Percentiles rank a stretch among this genome's conserved stretches.
phyloP scores from a whole-genome alignment of 2,329 filamentous ascomycete genomes.

The Furcasterigmium furcatum region DNA sequence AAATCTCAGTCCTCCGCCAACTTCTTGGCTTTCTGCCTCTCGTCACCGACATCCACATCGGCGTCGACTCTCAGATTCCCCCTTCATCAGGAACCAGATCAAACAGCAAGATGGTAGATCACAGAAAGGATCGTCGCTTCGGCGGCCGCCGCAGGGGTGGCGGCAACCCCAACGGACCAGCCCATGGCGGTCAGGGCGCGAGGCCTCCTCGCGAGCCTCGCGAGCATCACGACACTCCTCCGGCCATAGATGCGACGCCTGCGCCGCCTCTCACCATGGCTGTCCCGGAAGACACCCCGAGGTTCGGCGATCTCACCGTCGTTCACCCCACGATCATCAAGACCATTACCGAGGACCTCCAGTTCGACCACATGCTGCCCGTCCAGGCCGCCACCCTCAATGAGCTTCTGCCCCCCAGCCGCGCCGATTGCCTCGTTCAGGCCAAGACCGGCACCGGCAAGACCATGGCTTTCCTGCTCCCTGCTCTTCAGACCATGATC shows the following conservation, averaged over 20 bases:
- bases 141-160: too few species aligned
- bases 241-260: not conserved
- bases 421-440: constrained; percentile 64
- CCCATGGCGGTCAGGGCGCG: too few species aligned
- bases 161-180: too few species aligned
- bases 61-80: too few species aligned
- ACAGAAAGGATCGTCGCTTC: too few species aligned
- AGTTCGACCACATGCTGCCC: constrained; percentile 51
- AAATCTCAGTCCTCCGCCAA: too few species aligned
- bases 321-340: constrained; percentile 44
- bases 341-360: constrained; percentile 44
- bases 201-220: too few species aligned
- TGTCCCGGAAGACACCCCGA: constrained; percentile 39
- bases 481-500: constrained; percentile 77
- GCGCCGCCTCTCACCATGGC: constrained; percentile 28
- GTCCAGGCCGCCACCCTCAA: constrained; percentile 51
- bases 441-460: constrained; percentile 88
- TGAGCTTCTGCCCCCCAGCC: constrained; percentile 40
- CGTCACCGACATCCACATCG: too few species aligned
- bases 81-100: too few species aligned
- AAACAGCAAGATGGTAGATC: too few species aligned
- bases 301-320: constrained; percentile 42
- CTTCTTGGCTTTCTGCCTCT: too few species aligned
- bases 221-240: too few species aligned
- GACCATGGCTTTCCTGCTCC: constrained; percentile 78